A percentile compares a stretch with the other conserved stretches of the same genome.
Conservation (phyloP, 2,329 filamentous ascomycete genomes). For the Pseudocercospora macadamiae region DNA sequence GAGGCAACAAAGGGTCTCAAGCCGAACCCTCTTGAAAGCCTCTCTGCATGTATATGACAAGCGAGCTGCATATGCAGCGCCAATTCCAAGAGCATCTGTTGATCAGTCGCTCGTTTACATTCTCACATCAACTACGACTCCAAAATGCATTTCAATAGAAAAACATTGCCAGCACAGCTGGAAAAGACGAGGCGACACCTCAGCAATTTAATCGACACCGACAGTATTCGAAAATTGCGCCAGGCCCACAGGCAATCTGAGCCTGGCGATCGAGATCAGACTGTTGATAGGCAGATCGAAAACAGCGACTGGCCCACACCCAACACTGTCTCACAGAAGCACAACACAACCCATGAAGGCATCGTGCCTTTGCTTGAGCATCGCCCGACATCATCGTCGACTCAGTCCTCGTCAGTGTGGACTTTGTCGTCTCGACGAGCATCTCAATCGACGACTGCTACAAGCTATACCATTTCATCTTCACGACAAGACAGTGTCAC, state of each 20-base stretch:
- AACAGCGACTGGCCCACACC: neutral
- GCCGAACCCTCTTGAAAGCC: neutral
- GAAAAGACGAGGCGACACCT: constrained; percentile 5
- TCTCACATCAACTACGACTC: neutral
- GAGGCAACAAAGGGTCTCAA: neutral
- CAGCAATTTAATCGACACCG: neutral
- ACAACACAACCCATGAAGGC: neutral
- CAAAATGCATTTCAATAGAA: neutral
- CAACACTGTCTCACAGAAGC: neutral
- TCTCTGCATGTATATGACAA: constrained; percentile 3
- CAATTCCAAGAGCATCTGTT: constrained; percentile 4
- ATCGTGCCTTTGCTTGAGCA: neutral
- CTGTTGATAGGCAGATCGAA: constrained; percentile 1
- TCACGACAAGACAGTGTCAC: neutral
- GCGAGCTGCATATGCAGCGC: neutral
- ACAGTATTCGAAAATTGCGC: neutral
- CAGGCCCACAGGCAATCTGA: neutral
- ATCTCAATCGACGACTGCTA: constrained; percentile 6
- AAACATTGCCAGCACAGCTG: neutral
- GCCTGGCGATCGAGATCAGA: constrained; percentile 7
- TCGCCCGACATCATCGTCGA: constrained; percentile 1
- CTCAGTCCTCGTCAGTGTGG: neutral
- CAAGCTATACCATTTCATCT: neutral
- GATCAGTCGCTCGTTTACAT: neutral
- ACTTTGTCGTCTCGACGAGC: neutral